phyloP scores from a whole-genome alignment of 2,329 filamentous ascomycete species.

The Coniochaeta pulveracea region DNA sequence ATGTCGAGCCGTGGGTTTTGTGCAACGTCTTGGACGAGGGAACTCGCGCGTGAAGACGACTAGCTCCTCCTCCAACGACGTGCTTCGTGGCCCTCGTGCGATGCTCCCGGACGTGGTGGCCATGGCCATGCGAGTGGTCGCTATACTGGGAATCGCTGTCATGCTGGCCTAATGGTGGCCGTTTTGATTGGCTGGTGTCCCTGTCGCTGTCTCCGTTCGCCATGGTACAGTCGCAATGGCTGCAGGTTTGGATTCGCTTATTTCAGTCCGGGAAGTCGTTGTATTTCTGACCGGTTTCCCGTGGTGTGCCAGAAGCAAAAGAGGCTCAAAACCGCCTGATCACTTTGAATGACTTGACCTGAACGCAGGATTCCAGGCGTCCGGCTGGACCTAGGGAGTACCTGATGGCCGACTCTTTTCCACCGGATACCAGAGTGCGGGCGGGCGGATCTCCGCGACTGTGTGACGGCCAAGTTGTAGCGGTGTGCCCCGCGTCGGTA shows the following conservation, averaged over 20 bases:
- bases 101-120: constrained; percentile 20
- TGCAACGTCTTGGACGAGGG: constrained; percentile 40
- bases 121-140: no score
- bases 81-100: constrained; percentile 28
- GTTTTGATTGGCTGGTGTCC: constrained; percentile 45
- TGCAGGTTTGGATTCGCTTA: neutral
- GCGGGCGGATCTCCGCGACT: neutral
- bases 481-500: constrained; percentile 1
- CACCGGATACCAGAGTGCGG: no score
- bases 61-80: constrained; percentile 26
- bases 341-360: no score
- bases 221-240: constrained; percentile 17
- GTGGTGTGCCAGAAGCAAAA: no score
- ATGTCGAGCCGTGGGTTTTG: constrained; percentile 24
- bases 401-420: no score
- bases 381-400: no score
- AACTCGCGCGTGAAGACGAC: constrained; percentile 38
- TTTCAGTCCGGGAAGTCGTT: neutral
- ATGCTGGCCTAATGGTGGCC: constrained; percentile 17
- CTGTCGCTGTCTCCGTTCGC: constrained; percentile 36
- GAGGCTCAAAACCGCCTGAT: no score
- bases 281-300: neutral
- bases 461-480: neutral
- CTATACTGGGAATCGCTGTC: constrained; percentile 13
- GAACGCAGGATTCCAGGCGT: no score